A percentile compares a stretch with the other conserved stretches of the same genome.
phyloP scores from a whole-genome alignment of 2,329 filamentous ascomycete genomes.

The Blumeriella jaapii region DNA sequence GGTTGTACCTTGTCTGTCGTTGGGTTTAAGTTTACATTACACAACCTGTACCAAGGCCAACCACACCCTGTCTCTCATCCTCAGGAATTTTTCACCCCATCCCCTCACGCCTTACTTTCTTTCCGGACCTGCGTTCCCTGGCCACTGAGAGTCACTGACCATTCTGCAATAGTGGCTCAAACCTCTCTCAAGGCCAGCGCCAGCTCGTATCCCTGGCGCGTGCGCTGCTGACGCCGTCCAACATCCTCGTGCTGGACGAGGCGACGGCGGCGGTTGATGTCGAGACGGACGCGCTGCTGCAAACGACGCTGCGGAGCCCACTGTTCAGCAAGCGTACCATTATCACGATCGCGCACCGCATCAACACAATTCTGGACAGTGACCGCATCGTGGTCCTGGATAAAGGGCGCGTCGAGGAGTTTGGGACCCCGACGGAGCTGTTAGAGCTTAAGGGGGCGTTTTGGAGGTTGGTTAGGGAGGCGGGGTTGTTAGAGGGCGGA shows the following conservation, averaged over 20 bases:
- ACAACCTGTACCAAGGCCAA: too few relatives aligned
- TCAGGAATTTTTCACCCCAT: too few relatives aligned
- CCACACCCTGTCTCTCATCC: too few relatives aligned
- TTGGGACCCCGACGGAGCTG: constrained; percentile 73
- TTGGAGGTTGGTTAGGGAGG: constrained; percentile 83
- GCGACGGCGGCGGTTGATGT: constrained; percentile 71
- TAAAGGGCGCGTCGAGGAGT: constrained; percentile 81
- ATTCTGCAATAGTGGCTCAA: constrained; percentile 78
- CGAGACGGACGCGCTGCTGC: constrained; percentile 56
- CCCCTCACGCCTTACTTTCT: not conserved
- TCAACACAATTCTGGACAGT: constrained; percentile 86
- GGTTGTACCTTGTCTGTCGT: too few relatives aligned
- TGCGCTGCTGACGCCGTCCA: constrained; percentile 86
- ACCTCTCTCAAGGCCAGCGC: constrained; percentile 87
- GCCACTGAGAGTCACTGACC: constrained; percentile 5
- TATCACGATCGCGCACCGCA: constrained; percentile 94
- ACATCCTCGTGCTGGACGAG: constrained; percentile 94
- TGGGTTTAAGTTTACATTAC: too few relatives aligned
- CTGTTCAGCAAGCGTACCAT: constrained; percentile 86
- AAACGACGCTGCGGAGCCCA: constrained; percentile 49
- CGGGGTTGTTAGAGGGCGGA: constrained; percentile 46
- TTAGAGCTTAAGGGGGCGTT: constrained; percentile 70
- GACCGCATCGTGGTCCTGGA: constrained; percentile 93
- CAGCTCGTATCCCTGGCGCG: constrained; percentile 90
- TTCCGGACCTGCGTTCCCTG: not conserved